These are phyloP conservation scores for Candida mattraensis DNA, from an alignment of 805 yeast genomes.

Conservation along the genomic window DNA sequence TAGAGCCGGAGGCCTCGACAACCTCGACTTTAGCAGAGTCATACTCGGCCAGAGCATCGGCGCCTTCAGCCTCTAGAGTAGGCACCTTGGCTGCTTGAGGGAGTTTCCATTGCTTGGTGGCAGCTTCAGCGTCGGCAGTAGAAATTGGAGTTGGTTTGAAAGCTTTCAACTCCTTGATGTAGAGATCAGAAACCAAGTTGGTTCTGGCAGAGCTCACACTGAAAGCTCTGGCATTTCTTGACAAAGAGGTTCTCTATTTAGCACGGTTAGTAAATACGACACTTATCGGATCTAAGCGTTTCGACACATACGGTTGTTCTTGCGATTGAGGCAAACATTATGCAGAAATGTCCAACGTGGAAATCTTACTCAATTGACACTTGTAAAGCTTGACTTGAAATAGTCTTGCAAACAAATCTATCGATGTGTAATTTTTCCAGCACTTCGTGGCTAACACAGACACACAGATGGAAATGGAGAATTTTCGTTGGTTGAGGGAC, in stretches of 20 bases:
- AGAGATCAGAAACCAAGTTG: conserved; percentile 77
- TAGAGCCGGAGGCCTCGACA: conserved; percentile 49
- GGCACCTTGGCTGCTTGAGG: conserved; percentile 83
- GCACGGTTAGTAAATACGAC: no score
- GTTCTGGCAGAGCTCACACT: conserved; percentile 29
- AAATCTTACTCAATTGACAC: neutral
- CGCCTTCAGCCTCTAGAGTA: conserved; percentile 63
- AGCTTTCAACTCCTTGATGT: conserved; percentile 80
- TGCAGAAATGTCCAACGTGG: no score
- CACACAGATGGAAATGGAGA: conserved; percentile 8
- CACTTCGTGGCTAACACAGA: no score
- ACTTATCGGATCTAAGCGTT: no score
- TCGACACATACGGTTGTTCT: conserved; percentile 27
- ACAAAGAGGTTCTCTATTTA: no score
- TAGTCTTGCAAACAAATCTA: no score
- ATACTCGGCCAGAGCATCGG: conserved; percentile 66
- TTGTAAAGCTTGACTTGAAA: neutral
- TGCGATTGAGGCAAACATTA: conserved; percentile 24
- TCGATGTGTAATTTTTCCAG: conserved; percentile 2
- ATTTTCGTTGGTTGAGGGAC: conserved; percentile 13
- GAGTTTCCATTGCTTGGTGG: conserved; percentile 78
- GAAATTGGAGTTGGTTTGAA: conserved; percentile 82
- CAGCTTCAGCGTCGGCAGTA: conserved; percentile 71
- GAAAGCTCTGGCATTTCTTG: conserved; percentile 30
- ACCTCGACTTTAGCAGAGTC: conserved; percentile 76